Evolutionary conservation across 345 rosid genomes (phyloP).

Genomic region (Eucalyptus marginata): DNA sequence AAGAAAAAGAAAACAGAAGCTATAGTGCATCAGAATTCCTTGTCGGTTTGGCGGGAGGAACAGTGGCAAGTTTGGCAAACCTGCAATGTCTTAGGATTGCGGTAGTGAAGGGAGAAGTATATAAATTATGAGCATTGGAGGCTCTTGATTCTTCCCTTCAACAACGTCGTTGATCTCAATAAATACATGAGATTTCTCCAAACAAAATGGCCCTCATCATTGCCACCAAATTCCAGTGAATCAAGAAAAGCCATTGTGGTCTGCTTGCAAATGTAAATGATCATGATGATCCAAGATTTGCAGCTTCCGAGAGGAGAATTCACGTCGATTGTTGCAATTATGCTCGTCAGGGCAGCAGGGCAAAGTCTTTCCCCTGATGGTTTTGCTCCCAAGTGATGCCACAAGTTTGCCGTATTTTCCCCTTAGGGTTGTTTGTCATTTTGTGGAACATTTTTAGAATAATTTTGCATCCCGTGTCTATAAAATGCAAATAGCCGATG

Average conservation of each 20-base stretch:
- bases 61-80: not conserved
- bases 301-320: not conserved
- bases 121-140: not conserved
- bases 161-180: not conserved
- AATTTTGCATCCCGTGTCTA: not conserved
- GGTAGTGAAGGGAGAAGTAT: not conserved
- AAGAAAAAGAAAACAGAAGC: not conserved
- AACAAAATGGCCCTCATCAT: not conserved
- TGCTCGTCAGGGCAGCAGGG: not conserved
- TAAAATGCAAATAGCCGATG: not conserved
- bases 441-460: not conserved
- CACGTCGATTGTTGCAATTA: not conserved
- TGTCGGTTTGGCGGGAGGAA: not conserved
- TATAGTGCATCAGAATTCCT: not conserved
- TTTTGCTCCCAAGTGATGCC: not conserved
- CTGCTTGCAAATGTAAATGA: not conserved
- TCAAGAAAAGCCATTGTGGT: not conserved
- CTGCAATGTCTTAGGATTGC: not conserved
- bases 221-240: not conserved
- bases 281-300: not conserved
- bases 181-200: not conserved
- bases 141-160: not conserved
- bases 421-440: not conserved
- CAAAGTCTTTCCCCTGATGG: not conserved
- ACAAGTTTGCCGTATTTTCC: not conserved